Conservation (phyloP, 768 basidiomycete species). For the Tubosaeta sp. region DNA sequence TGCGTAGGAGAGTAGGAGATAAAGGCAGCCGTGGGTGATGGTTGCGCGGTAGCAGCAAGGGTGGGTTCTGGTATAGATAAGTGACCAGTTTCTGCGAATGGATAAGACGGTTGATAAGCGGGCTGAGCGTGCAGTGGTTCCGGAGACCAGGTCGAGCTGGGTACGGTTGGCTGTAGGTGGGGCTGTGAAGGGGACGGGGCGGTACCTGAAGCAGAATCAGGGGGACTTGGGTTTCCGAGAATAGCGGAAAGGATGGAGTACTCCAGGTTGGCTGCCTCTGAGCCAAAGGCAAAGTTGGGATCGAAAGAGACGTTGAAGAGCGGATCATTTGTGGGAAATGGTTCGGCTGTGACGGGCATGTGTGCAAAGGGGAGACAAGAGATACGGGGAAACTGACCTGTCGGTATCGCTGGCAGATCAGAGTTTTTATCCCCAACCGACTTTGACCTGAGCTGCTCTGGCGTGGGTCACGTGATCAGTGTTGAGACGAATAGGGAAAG, state of each 20-base stretch:
- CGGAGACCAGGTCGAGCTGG: slow-evolving; percentile 36
- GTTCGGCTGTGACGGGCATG: slow-evolving; percentile 37
- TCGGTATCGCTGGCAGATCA: slow-evolving; percentile 28
- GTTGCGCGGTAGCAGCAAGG: slow-evolving; percentile 23
- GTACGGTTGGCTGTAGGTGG: slow-evolving; percentile 20
- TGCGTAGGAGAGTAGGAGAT: slow-evolving; percentile 30
- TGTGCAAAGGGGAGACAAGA: slow-evolving; percentile 7
- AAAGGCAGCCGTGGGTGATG: slow-evolving; percentile 27
- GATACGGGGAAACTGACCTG: slow-evolving; percentile 25
- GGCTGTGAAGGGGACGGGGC: slow-evolving; percentile 29
- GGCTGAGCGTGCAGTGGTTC: slow-evolving; percentile 33
- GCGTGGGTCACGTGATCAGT: slow-evolving; percentile 28
- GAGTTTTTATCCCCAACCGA: slow-evolving; percentile 25
- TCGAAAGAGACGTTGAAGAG: slow-evolving; percentile 61
- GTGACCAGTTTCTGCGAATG: slow-evolving; percentile 27
- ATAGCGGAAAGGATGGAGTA: slow-evolving; percentile 94
- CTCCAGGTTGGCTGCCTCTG: slow-evolving; percentile 89
- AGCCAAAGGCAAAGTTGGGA: slow-evolving; percentile 65
- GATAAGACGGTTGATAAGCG: slow-evolving; percentile 22
- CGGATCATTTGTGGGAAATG: slow-evolving; percentile 51
- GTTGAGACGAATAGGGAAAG: background rate
- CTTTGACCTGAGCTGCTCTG: slow-evolving; percentile 39
- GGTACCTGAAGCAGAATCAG: slow-evolving; percentile 26
- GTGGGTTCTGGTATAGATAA: slow-evolving; percentile 32
- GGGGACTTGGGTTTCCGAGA: slow-evolving; percentile 69